Conservation (phyloP, 495 filamentous ascomycete genomes). For the Schizothecium vesticola region DNA sequence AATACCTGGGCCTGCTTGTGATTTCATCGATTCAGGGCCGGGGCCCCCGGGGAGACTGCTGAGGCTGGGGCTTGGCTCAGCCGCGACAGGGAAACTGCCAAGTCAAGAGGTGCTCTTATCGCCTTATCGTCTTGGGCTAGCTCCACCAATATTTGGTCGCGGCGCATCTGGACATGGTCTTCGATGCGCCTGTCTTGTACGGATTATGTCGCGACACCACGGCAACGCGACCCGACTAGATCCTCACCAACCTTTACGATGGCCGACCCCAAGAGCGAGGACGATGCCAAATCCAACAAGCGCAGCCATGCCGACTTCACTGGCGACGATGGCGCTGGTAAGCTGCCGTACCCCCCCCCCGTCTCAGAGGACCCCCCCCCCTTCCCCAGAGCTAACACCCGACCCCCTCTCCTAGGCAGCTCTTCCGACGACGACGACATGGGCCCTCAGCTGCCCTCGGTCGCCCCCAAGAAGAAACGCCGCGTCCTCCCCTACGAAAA, state of each 20-base stretch:
- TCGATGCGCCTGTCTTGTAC: neutral
- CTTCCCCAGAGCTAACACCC: slow-evolving; percentile 11
- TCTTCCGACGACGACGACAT: slow-evolving; percentile 95
- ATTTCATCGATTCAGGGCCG: neutral
- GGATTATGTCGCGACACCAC: slow-evolving; percentile 4
- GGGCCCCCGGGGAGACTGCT: neutral
- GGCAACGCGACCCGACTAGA: neutral
- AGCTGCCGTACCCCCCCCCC: neutral
- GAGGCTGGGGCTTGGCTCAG: neutral
- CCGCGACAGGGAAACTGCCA: neutral
- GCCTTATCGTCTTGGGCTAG: neutral
- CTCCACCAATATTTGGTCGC: neutral
- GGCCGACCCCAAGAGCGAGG: slow-evolving; percentile 22
- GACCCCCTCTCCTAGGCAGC: slow-evolving; percentile 42
- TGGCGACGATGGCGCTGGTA: slow-evolving; percentile 39
- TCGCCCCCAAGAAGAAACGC: slow-evolving; percentile 82
- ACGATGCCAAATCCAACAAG: slow-evolving; percentile 38
- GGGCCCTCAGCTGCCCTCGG: slow-evolving; percentile 74
- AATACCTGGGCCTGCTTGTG: neutral
- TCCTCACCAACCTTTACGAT: slow-evolving; percentile 7
- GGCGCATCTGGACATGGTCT: neutral
- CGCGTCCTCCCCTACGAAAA: slow-evolving; percentile 90
- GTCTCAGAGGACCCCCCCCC: neutral
- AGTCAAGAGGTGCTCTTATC: neutral
- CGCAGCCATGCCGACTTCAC: slow-evolving; percentile 42